A percentile compares a stretch with the other conserved stretches of the same genome.
Conservation (phyloP, 2,329 filamentous ascomycete genomes). For the Colletotrichum tofieldiae region DNA sequence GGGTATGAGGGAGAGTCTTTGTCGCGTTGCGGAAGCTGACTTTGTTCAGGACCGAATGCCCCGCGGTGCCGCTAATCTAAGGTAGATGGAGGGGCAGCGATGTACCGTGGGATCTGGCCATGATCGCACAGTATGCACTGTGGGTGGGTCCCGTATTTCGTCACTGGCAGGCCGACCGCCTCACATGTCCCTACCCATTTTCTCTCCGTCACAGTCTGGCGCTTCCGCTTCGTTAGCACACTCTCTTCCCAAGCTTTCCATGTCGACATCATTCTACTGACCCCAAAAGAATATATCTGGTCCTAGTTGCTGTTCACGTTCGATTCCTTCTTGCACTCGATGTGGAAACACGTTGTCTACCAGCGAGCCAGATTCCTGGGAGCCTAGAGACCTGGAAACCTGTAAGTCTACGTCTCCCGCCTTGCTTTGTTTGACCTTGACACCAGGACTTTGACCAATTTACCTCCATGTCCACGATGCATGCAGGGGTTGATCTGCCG, state of each 20-base stretch:
- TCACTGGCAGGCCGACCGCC: background rate
- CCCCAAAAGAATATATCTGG: background rate
- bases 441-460: too few species aligned
- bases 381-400: background rate
- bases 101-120: background rate
- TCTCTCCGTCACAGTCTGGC: background rate
- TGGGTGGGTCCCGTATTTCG: background rate
- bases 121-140: slow-evolving; percentile 2
- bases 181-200: background rate
- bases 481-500: too few species aligned
- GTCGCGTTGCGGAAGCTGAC: slow-evolving; percentile 30
- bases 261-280: background rate
- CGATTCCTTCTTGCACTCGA: background rate
- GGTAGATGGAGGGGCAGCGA: slow-evolving; percentile 24
- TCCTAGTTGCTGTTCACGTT: background rate
- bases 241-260: background rate
- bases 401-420: background rate
- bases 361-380: background rate
- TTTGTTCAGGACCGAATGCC: slow-evolving; percentile 20
- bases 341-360: background rate
- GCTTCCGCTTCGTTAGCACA: background rate
- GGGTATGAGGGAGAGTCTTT: slow-evolving; percentile 8
- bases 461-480: too few species aligned
- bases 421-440: too few species aligned
- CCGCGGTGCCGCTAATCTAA: slow-evolving; percentile 29